These are phyloP conservation scores for Phycomyces nitens DNA, from an alignment of 192 early-diverging fungal genomes.

Conservation along the genomic window DNA sequence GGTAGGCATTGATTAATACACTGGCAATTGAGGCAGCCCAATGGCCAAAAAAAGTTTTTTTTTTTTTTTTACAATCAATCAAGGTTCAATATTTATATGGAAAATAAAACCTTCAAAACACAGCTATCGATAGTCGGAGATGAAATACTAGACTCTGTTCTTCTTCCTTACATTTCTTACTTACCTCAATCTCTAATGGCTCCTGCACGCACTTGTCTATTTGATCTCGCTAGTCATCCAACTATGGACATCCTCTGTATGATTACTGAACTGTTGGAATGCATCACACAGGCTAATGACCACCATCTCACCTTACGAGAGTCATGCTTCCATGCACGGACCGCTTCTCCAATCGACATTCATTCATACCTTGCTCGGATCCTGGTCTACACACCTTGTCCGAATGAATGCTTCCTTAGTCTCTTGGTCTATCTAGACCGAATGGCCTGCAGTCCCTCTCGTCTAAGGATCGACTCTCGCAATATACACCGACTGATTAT, in stretches of 20 bases:
- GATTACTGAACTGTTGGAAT: conserved; percentile 50
- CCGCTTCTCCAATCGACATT: conserved; percentile 82
- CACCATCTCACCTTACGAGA: conserved; percentile 44
- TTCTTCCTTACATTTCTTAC: too few species aligned
- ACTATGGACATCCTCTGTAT: conserved; percentile 51
- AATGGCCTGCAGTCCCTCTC: conserved; percentile 57
- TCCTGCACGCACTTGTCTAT: background rate
- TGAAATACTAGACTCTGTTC: too few species aligned
- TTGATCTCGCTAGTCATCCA: conserved; percentile 52
- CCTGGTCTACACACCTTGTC: conserved; percentile 84
- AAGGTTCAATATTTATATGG: too few species aligned
- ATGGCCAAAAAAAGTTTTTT: too few species aligned
- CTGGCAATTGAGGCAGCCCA: too few species aligned
- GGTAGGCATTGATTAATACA: too few species aligned
- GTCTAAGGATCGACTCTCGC: conserved; percentile 74
- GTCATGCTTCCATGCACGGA: conserved; percentile 76
- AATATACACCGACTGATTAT: conserved; percentile 89
- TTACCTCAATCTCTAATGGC: too few species aligned
- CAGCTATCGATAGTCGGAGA: too few species aligned
- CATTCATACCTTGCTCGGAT: conserved; percentile 80
- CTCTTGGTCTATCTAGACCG: conserved; percentile 86
- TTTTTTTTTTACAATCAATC: too few species aligned
- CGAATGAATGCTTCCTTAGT: conserved; percentile 83
- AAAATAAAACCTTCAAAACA: too few species aligned
- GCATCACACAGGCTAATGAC: conserved; percentile 53